Conservation (phyloP, 805 yeast genomes). For the Kodamaea hsintzibuensis region DNA sequence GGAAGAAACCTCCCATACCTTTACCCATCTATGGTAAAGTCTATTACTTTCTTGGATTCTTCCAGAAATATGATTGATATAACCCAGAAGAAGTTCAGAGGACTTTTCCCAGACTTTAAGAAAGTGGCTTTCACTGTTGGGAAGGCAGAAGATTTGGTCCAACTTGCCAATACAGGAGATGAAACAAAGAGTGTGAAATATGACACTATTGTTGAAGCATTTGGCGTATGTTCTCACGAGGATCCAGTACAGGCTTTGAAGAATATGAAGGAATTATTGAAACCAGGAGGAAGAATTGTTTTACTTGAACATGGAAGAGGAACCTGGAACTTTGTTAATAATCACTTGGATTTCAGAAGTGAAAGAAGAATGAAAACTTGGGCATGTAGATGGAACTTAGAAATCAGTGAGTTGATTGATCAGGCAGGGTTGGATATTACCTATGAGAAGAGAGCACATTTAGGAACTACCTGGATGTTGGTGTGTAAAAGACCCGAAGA, state of each 20-base stretch:
- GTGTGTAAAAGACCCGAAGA: conserved; percentile 77
- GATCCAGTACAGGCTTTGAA: conserved; percentile 83
- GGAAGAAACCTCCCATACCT: conserved; percentile 87
- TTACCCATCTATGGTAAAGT: conserved; percentile 56
- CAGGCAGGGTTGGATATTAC: conserved; percentile 83
- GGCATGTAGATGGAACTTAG: conserved; percentile 98
- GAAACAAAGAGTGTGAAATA: conserved; percentile 52
- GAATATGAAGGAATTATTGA: conserved; percentile 69
- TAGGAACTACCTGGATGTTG: conserved; percentile 91
- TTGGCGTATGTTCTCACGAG: conserved; percentile 94
- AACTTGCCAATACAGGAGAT: conserved; percentile 42
- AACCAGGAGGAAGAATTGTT: conserved; percentile 88
- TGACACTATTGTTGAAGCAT: conserved; percentile 91
- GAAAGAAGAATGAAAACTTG: conserved; percentile 81
- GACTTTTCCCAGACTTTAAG: conserved; percentile 61
- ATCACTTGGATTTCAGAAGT: conserved; percentile 78
- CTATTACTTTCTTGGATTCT: conserved; percentile 85
- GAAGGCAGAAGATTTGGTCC: conserved; percentile 76
- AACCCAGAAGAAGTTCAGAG: conserved; percentile 70
- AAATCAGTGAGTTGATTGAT: conserved; percentile 83
- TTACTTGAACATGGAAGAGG: conserved; percentile 94
- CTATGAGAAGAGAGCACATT: conserved; percentile 75
- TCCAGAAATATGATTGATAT: conserved; percentile 83
- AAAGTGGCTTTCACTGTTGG: conserved; percentile 89
- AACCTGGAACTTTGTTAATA: conserved; percentile 72